phyloP scores from a whole-genome alignment of 129 eudicot genomes.

The Glebionis coronaria region DNA sequence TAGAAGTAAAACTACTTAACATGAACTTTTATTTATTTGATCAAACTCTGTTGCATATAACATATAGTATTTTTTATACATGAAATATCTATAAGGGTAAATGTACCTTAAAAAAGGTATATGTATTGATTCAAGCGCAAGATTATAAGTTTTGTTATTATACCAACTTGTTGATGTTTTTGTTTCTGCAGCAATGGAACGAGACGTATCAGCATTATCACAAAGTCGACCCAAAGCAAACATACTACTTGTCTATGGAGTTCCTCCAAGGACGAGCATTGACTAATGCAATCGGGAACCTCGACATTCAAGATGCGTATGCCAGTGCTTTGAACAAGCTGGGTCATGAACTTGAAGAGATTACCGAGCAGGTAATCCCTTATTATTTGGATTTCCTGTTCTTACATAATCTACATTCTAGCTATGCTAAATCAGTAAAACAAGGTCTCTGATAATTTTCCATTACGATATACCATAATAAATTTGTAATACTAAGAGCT shows the following conservation, averaged over 20 bases:
- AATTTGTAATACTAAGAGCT: slow-evolving; percentile 8
- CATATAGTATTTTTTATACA: too few relatives aligned
- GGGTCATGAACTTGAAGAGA: slow-evolving; percentile 90
- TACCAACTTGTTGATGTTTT: too few relatives aligned
- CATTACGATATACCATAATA: slow-evolving; percentile 1
- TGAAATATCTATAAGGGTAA: not conserved
- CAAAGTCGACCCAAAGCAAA: slow-evolving; percentile 91
- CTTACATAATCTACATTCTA: slow-evolving; percentile 3
- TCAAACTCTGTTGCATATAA: too few relatives aligned
- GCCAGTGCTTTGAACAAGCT: slow-evolving; percentile 77
- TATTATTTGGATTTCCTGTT: not conserved
- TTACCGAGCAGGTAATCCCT: slow-evolving; percentile 71
- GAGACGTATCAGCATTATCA: slow-evolving; percentile 91
- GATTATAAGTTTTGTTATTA: slow-evolving; percentile 3
- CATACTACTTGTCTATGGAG: slow-evolving; percentile 98
- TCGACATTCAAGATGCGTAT: slow-evolving; percentile 81
- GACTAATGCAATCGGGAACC: slow-evolving; percentile 95
- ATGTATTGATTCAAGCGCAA: not conserved
- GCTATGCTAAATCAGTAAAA: slow-evolving; percentile 5
- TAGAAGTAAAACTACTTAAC: slow-evolving; percentile 46
- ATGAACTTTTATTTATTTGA: not conserved
- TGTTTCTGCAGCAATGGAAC: slow-evolving; percentile 90
- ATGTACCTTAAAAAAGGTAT: not conserved
- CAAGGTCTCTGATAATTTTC: slow-evolving; percentile 10
- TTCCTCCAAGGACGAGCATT: slow-evolving; percentile 98